Base-by-base conservation (phyloP, 257 asterid genomes). In the Primulina huaijiensis region DNA sequence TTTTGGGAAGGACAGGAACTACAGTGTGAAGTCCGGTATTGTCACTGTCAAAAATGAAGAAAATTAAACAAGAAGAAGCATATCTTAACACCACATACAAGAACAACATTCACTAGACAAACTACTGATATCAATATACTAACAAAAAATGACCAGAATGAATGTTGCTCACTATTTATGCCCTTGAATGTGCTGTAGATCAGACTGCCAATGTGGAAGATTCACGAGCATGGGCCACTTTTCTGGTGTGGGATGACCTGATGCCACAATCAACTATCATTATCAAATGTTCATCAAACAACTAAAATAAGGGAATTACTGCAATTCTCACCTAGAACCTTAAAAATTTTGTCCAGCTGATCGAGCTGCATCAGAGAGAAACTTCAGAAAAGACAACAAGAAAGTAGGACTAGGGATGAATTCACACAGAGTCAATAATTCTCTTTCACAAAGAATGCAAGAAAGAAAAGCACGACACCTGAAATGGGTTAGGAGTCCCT, bases 171-270 rank as follows among this genome's bases (percentile, higher is more conserved):
- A 93, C 99, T 93, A 93, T 77, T 88, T 93, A 74, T 81, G 97
- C 76, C 92, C 92, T 82, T 93, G 99, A 78, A 93, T 93, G 62
- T 82, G 96, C 72, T 85, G 95, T 75, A 71, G 17, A 83, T 90
- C 95, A 64, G 96, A 78, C 64, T 83, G 95, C 99, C 99, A 93
- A 76, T 90, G 97, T 62, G 99, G 99, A 81, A 90, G 97, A 85
- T 89, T 70, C 69, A 79, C 91, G 56, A 93, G 96, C 17, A 80
- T 82, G 58, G 97, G 96, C 99, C 99, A 93, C 81, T 90, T 93
- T 70, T 90, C 97, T 64, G 50, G 92, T 3, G 99, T 93, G 75
- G 99, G 99, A 85, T 93, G 99, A 76, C 99, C 99, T 93, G 75
- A 83, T 67, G 46, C 71, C 69, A 72, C 29, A 75, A 79, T 62